Evolutionary conservation across 2,329 filamentous ascomycete genomes (phyloP).

Genomic region (Colletotrichum somersetense): DNA sequence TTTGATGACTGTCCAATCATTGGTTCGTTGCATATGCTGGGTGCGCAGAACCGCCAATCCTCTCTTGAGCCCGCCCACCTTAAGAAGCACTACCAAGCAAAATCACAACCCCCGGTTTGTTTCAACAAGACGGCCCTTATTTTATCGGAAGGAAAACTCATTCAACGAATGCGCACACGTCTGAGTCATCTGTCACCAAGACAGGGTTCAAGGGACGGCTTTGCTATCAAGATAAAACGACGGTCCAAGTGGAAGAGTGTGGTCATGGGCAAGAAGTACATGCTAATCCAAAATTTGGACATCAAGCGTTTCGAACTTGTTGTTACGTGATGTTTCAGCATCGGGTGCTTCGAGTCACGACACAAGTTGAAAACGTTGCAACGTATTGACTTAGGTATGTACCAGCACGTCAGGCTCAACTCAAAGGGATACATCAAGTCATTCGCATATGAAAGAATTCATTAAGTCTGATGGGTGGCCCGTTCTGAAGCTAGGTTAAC

Average conservation of each 20-base stretch:
- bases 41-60: background rate
- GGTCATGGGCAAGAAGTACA: background rate
- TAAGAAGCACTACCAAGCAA: background rate
- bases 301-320: background rate
- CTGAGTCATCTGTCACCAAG: background rate
- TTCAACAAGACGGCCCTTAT: background rate
- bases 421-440: background rate
- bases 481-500: background rate
- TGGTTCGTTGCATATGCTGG: background rate
- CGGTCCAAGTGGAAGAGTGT: background rate
- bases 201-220: background rate
- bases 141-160: background rate
- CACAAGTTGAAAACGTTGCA: background rate
- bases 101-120: background rate
- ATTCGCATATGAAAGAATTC: background rate
- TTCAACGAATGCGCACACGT: no score
- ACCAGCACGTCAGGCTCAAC: background rate
- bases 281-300: background rate
- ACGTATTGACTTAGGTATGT: background rate
- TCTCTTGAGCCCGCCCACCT: background rate
- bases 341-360: background rate
- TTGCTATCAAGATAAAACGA: background rate
- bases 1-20: background rate
- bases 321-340: background rate
- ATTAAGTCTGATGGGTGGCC: slow-evolving; percentile 7